A percentile compares a stretch with the other conserved stretches of the same genome.
These are phyloP conservation scores for Arthrocladium fulminans DNA, from an alignment of 2,329 filamentous ascomycete species.

Conservation along the genomic window DNA sequence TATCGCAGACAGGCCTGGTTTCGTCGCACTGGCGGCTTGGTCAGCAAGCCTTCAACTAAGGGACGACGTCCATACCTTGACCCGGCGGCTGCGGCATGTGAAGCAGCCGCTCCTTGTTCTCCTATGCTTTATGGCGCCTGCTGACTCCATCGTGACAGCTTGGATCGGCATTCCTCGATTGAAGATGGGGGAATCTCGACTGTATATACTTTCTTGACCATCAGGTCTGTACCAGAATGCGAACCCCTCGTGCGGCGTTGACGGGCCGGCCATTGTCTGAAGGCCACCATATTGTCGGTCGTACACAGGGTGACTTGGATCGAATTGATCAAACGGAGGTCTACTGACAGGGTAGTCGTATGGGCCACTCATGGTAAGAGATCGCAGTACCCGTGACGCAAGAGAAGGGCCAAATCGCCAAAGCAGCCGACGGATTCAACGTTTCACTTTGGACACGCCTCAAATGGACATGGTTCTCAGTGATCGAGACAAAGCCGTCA, in stretches of 20 bases:
- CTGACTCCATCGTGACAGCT: slow-evolving; percentile 14
- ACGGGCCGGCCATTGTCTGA: slow-evolving; percentile 18
- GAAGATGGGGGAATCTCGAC: slow-evolving; percentile 26
- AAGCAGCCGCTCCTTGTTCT: slow-evolving; percentile 89
- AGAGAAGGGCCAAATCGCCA: neutral
- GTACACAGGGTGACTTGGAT: slow-evolving; percentile 17
- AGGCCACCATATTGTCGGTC: slow-evolving; percentile 23
- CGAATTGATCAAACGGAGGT: slow-evolving; percentile 17
- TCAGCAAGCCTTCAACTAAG: slow-evolving; percentile 5
- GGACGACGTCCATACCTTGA: slow-evolving; percentile 49
- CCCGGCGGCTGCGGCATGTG: slow-evolving; percentile 79
- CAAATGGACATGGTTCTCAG: slow-evolving; percentile 9
- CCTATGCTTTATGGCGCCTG: slow-evolving; percentile 71
- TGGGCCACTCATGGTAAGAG: slow-evolving; percentile 18
- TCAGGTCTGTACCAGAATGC: slow-evolving; percentile 36
- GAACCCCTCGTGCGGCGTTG: slow-evolving; percentile 34
- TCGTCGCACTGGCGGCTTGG: slow-evolving; percentile 69
- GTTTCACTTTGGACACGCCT: neutral
- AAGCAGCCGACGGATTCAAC: neutral
- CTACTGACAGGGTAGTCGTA: slow-evolving; percentile 20
- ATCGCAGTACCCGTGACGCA: neutral
- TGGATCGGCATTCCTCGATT: slow-evolving; percentile 16
- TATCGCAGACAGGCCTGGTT: slow-evolving; percentile 72
- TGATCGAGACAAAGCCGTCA: neutral
- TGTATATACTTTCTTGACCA: slow-evolving; percentile 24